Evolutionary conservation across 2,329 filamentous ascomycete genomes (phyloP), one percentile per base, ranked within the genome.

Genomic region (Cyclaneusma minus): DNA sequence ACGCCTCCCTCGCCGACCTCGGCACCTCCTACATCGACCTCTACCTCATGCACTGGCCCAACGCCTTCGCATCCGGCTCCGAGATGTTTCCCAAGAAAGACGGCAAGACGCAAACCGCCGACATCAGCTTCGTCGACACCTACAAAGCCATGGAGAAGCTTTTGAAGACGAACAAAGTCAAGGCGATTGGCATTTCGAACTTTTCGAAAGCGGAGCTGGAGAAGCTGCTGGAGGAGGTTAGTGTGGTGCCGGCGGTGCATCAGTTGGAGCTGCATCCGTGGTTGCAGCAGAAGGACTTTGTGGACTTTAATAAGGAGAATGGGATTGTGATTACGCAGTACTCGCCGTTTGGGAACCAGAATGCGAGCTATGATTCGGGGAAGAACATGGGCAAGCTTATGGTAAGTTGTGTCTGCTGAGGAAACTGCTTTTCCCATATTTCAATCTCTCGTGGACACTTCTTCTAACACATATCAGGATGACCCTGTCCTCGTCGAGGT

Each of bases 181-280:
- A 55, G 33, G 52, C 65, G 31, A 70, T 76, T 28, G 70, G 71
- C 25, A 57, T 76, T 22, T 71, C 65, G 29, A 76, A 76, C 50
- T 76, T 73, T 52, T 48, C 48, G 5, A 41, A 42, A 29, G 31
- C 35, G 6, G 49, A 59, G n/a, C 36, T 60, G 4, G 43, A 55
- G 35, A 32, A 40, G 6, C 40, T 60, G 8, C 28, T 57, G 18
- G 37, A 49, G n/a, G 47, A 59, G 22, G 58, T 56, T 21, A 48
- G 44, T 4, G 49, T 70, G 24, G 48, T 55, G 3, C 69, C 69
- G 2, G 60, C 62, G 7, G 61, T 60, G 9, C 69, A 75, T 43
- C 68, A 75, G 47, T 61, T 64, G 28, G 60, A 64, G 41, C 55
- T 58, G 13, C 60, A 64, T 34, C 61, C 60, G 3, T 64, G 59